Evolutionary conservation across 352 stramenopile genomes (phyloP).

Genomic region (Pythium scleroteichum): DNA sequence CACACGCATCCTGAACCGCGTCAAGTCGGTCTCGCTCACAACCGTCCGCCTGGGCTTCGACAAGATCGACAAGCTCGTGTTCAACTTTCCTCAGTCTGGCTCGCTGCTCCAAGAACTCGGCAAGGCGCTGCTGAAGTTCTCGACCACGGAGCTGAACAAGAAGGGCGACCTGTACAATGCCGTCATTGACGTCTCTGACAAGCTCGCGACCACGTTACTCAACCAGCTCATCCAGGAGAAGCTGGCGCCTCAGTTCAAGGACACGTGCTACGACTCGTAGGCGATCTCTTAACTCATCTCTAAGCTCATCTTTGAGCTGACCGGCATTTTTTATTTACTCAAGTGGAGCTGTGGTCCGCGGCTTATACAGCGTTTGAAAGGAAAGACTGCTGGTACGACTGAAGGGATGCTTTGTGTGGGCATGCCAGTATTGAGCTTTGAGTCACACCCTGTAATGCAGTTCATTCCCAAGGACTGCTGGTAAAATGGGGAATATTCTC

Average conservation of each 20-base stretch:
- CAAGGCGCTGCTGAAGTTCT: slow-evolving; percentile 53
- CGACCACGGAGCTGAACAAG: slow-evolving; percentile 57
- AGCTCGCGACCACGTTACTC: slow-evolving; percentile 44
- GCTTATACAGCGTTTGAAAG: too few species aligned
- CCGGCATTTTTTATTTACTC: too few species aligned
- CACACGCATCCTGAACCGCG: slow-evolving; percentile 35
- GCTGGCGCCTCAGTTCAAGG: slow-evolving; percentile 43
- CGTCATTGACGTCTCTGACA: slow-evolving; percentile 41
- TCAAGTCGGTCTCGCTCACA: slow-evolving; percentile 37
- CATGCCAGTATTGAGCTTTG: too few species aligned
- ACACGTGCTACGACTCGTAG: slow-evolving; percentile 46
- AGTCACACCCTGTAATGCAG: too few species aligned
- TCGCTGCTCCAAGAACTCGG: slow-evolving; percentile 46
- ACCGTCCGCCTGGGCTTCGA: slow-evolving; percentile 40
- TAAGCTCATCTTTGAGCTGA: too few species aligned
- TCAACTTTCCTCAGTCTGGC: slow-evolving; percentile 44
- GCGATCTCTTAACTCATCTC: too few species aligned
- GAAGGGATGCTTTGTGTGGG: too few species aligned
- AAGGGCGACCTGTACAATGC: slow-evolving; percentile 59
- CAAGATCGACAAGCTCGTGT: slow-evolving; percentile 52
- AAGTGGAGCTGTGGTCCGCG: too few species aligned
- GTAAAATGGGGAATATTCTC: too few species aligned
- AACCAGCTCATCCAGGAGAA: slow-evolving; percentile 50
- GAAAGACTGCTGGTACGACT: too few species aligned
- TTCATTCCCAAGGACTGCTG: too few species aligned